A percentile compares a stretch with the other conserved stretches of the same genome.
Conservation (phyloP, 768 basidiomycete species). For the Suillus plorans region DNA sequence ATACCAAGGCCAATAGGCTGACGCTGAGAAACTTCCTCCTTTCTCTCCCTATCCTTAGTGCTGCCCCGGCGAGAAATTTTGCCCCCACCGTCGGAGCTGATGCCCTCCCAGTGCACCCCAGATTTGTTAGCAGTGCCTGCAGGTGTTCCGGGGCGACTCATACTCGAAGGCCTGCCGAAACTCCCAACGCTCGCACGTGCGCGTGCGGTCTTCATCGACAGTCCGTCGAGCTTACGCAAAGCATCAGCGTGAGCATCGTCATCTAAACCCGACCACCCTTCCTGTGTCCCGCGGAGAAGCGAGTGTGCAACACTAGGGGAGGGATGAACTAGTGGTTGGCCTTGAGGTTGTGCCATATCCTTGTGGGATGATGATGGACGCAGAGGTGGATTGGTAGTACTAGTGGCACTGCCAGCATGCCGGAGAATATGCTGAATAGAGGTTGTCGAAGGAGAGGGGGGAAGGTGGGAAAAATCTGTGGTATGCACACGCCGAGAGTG, state of each 20-base stretch:
- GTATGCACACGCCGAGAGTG: slow-evolving; percentile 61
- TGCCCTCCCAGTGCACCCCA: slow-evolving; percentile 75
- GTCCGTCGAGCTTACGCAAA: slow-evolving; percentile 88
- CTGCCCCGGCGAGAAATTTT: slow-evolving; percentile 37
- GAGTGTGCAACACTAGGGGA: slow-evolving; percentile 78
- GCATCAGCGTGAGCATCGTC: slow-evolving; percentile 90
- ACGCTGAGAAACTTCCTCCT: slow-evolving; percentile 22
- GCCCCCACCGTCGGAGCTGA: slow-evolving; percentile 38
- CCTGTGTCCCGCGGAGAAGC: slow-evolving; percentile 81
- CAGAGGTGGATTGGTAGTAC: slow-evolving; percentile 35
- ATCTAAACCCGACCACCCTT: slow-evolving; percentile 86
- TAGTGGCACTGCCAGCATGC: slow-evolving; percentile 45
- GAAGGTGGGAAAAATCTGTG: slow-evolving; percentile 85
- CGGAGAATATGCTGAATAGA: slow-evolving; percentile 83
- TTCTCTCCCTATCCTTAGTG: slow-evolving; percentile 47
- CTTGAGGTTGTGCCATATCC: slow-evolving; percentile 30
- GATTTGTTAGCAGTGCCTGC: slow-evolving; percentile 49
- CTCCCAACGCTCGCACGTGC: slow-evolving; percentile 77
- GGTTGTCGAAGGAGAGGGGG: slow-evolving; percentile 88
- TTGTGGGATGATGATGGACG: slow-evolving; percentile 40
- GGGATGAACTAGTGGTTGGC: slow-evolving; percentile 40
- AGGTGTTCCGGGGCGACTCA: slow-evolving; percentile 76
- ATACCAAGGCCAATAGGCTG: slow-evolving; percentile 33
- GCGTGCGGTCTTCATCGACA: slow-evolving; percentile 73
- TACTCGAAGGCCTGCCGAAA: slow-evolving; percentile 61